Evolutionary conservation across 306 rosid genomes (phyloP).

Genomic region (Cercis canadensis): DNA sequence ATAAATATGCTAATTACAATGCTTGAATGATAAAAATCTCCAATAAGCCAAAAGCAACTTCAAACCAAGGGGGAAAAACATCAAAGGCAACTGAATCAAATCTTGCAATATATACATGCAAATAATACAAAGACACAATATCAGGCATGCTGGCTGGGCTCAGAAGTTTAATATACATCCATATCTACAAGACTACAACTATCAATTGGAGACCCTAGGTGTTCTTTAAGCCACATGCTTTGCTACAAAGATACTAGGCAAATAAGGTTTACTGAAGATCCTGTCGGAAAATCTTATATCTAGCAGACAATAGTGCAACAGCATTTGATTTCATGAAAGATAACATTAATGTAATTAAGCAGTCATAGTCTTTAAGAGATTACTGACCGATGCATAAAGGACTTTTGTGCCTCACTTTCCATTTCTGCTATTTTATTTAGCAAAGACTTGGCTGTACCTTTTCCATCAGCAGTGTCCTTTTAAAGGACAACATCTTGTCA

Average conservation of each 20-base stretch:
- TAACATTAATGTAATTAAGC: conserved; percentile 20
- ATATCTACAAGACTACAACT: conserved; percentile 9
- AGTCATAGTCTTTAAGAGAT: conserved; percentile 34
- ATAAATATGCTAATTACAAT: conserved; percentile 4
- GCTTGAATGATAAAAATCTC: conserved; percentile 13
- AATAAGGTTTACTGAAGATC: conserved; percentile 27
- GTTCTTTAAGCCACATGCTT: conserved; percentile 19
- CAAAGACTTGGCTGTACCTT: conserved; percentile 82
- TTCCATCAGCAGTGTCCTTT: conserved; percentile 77
- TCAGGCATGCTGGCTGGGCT: not conserved
- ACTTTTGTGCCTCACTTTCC: conserved; percentile 94
- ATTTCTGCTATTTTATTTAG: conserved; percentile 70
- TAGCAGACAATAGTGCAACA: not conserved
- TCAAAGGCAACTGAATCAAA: conserved; percentile 22
- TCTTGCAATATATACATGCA: conserved; percentile 4
- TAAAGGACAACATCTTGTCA: conserved; percentile 38
- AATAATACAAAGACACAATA: not conserved
- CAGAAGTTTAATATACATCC: not conserved
- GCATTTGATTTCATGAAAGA: conserved; percentile 33
- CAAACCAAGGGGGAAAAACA: not conserved
- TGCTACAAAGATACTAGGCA: conserved; percentile 19
- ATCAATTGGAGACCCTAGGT: not conserved
- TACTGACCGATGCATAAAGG: conserved; percentile 95
- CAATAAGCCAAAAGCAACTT: conserved; percentile 19
- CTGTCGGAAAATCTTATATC: conserved; percentile 13